These are phyloP conservation scores for Phytophthora multivora DNA, from an alignment of 352 stramenopile genomes.

Conservation along the genomic window DNA sequence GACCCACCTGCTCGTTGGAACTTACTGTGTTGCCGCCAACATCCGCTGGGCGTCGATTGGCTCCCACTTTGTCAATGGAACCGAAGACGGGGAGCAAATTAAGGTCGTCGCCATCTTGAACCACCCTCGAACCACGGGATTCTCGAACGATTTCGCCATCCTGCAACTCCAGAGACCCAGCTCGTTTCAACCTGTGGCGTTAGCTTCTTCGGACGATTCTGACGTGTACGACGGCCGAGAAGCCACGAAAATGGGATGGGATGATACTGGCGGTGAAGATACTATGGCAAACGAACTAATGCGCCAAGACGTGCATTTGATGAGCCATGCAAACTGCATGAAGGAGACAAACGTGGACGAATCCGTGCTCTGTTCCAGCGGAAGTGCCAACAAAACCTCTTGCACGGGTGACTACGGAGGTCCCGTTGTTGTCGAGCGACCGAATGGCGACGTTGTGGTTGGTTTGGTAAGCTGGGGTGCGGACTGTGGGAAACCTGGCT, in stretches of 20 bases:
- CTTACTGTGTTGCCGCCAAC: not conserved
- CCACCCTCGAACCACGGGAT: not conserved
- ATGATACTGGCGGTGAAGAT: constrained; percentile 22
- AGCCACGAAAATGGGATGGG: constrained; percentile 36
- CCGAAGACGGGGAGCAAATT: constrained; percentile 27
- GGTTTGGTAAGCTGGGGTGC: constrained; percentile 53
- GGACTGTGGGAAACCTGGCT: constrained; percentile 40
- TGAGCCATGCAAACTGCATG: constrained; percentile 39
- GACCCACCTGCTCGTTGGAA: constrained; percentile 14
- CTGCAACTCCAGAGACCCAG: not conserved
- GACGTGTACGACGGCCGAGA: constrained; percentile 28
- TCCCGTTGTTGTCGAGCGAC: constrained; percentile 39
- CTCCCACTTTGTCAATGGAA: constrained; percentile 22
- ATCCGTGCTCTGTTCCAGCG: constrained; percentile 51
- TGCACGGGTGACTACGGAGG: constrained; percentile 63
- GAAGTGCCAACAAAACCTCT: constrained; percentile 23
- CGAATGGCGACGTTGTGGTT: constrained; percentile 35
- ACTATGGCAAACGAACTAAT: constrained; percentile 28
- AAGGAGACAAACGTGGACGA: constrained; percentile 31
- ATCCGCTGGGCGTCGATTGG: constrained; percentile 19
- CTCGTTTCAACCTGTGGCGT: not conserved
- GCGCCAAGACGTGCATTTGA: constrained; percentile 40
- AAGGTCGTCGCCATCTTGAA: constrained; percentile 15
- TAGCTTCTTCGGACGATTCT: constrained; percentile 17
- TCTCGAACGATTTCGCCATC: not conserved